These are phyloP conservation scores for Calophaca sinica DNA, from an alignment of 306 rosid genomes.

Conservation along the genomic window DNA sequence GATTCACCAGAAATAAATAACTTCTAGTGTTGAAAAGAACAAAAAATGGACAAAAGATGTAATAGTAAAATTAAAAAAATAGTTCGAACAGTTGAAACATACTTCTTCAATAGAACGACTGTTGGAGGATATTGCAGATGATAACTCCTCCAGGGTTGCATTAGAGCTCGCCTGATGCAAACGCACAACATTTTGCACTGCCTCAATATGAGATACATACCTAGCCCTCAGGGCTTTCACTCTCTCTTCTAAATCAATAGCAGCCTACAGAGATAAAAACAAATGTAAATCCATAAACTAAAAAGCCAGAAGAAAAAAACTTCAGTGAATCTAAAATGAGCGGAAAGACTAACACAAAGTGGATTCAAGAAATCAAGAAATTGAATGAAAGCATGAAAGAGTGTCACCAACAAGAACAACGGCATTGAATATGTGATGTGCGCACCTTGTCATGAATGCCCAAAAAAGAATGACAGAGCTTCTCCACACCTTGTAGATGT, in stretches of 20 bases:
- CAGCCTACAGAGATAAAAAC: constrained; percentile 56
- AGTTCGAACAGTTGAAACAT: constrained; percentile 37
- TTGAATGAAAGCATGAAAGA: constrained; percentile 3
- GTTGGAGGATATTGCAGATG: constrained; percentile 68
- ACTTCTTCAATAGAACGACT: constrained; percentile 79
- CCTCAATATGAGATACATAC: constrained; percentile 72
- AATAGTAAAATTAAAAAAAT: neutral
- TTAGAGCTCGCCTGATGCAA: constrained; percentile 82
- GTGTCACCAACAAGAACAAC: neutral
- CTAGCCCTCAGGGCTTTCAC: constrained; percentile 64
- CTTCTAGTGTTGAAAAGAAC: constrained; percentile 18
- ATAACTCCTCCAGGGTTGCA: constrained; percentile 77
- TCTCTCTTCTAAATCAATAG: constrained; percentile 68
- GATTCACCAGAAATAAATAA: constrained; percentile 39
- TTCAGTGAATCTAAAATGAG: neutral
- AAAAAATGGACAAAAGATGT: neutral
- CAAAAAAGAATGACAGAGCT: constrained; percentile 69
- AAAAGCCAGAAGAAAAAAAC: neutral
- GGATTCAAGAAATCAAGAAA: constrained; percentile 5
- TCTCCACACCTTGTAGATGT: constrained; percentile 80
- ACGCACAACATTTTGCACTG: constrained; percentile 87
- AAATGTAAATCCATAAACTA: constrained; percentile 11
- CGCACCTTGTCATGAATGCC: constrained; percentile 75
- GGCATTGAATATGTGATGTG: neutral
- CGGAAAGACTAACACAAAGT: neutral